These are phyloP conservation scores for Didymella segeticola DNA, from an alignment of 2,329 filamentous ascomycete species.

Conservation along the genomic window DNA sequence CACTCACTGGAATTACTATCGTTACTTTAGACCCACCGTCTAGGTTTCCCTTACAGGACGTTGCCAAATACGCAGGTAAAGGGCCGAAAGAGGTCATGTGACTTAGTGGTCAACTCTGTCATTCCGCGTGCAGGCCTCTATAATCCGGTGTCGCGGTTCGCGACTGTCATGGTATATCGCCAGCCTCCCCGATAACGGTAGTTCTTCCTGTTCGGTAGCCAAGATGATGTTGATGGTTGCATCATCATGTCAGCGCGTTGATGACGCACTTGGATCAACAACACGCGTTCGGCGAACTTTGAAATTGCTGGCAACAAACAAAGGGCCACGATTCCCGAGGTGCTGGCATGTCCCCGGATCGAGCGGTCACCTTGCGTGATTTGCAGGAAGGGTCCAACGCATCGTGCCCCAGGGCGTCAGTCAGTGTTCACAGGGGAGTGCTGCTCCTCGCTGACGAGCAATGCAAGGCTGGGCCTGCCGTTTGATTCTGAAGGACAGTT, in stretches of 20 bases:
- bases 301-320: slow-evolving; percentile 16
- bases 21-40: neutral
- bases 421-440: slow-evolving; percentile 1
- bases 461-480: slow-evolving; percentile 4
- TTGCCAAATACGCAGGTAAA: neutral
- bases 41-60: neutral
- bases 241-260: slow-evolving; percentile 18
- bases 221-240: slow-evolving; percentile 9
- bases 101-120: neutral
- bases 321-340: slow-evolving; percentile 2
- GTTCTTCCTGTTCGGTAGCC: neutral
- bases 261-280: slow-evolving; percentile 20
- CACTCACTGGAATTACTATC: neutral
- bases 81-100: slow-evolving; percentile 4
- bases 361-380: neutral
- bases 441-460: slow-evolving; percentile 1
- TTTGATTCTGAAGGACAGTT: neutral
- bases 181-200: neutral
- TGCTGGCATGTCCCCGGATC: slow-evolving; percentile 10
- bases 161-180: neutral
- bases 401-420: neutral
- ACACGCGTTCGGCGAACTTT: slow-evolving; percentile 17
- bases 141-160: neutral
- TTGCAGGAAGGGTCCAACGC: slow-evolving; percentile 3
- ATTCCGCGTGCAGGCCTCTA: neutral